phyloP scores from a whole-genome alignment of 805 yeast genomes.

The Suhomyces kilbournensis region DNA sequence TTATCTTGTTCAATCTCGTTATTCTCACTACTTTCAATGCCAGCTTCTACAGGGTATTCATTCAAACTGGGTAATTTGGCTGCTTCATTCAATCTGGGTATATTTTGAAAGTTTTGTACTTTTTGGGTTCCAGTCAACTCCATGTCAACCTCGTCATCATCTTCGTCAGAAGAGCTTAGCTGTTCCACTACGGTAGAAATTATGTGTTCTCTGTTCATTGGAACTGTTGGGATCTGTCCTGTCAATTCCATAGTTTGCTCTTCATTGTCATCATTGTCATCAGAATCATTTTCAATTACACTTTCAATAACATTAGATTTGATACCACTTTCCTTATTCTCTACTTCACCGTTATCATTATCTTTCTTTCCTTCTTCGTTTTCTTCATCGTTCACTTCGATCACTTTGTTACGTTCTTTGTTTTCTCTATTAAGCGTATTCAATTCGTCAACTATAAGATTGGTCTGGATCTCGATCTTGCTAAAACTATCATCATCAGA shows the following conservation, averaged over 20 bases:
- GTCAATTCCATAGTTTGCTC: slow-evolving; percentile 31
- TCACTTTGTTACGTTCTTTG: too few species aligned
- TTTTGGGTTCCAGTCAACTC: slow-evolving; percentile 16
- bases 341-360: too few species aligned
- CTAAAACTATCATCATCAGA: slow-evolving; percentile 12
- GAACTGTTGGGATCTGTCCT: neutral
- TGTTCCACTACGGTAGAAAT: neutral
- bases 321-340: too few species aligned
- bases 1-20: slow-evolving; percentile 14
- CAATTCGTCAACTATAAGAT: neutral
- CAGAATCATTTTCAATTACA: neutral
- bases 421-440: neutral
- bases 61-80: neutral
- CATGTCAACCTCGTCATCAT: slow-evolving; percentile 19
- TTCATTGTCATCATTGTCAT: neutral
- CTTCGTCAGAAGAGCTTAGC: slow-evolving; percentile 8
- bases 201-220: neutral
- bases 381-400: neutral
- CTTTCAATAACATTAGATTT: neutral
- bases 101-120: neutral
- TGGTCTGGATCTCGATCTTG: neutral
- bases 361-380: neutral
- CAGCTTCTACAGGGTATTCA: neutral
- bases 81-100: neutral
- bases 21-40: slow-evolving; percentile 1